These are phyloP conservation scores for Fonsecaea pedrosoi DNA, from an alignment of 2,329 filamentous ascomycete species.

Conservation along the genomic window DNA sequence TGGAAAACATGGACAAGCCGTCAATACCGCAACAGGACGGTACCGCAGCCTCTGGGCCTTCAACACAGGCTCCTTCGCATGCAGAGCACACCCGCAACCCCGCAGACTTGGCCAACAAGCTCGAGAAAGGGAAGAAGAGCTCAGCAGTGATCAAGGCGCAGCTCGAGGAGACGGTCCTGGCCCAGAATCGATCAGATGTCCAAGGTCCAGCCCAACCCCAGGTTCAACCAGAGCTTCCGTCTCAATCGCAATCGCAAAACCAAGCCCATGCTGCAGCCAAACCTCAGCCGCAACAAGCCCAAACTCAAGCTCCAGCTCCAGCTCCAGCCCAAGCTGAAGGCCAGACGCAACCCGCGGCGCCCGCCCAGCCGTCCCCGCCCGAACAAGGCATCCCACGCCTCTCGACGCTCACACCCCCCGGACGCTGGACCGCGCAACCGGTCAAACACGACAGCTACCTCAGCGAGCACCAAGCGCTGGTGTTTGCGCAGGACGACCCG, in stretches of 20 bases:
- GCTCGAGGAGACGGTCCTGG: no score
- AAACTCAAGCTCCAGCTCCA: not conserved
- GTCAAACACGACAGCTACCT: slow-evolving; percentile 32
- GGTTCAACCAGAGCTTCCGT: not conserved
- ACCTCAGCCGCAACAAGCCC: not conserved
- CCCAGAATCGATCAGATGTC: no score
- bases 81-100: not conserved
- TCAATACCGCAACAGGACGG: slow-evolving; percentile 1
- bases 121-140: no score
- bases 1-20: slow-evolving; percentile 29
- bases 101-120: not conserved
- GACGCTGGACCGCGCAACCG: slow-evolving; percentile 18
- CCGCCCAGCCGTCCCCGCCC: not conserved
- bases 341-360: not conserved
- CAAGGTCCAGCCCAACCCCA: not conserved
- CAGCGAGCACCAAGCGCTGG: slow-evolving; percentile 24
- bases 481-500: slow-evolving; percentile 24
- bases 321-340: not conserved
- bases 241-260: not conserved
- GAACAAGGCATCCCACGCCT: not conserved
- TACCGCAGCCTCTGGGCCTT: not conserved
- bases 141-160: no score
- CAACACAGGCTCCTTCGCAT: not conserved
- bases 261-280: not conserved
- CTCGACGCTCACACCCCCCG: not conserved